These are phyloP conservation scores for Pestalotiopsis sp. DNA, from an alignment of 2,329 filamentous ascomycete species.

Conservation along the genomic window DNA sequence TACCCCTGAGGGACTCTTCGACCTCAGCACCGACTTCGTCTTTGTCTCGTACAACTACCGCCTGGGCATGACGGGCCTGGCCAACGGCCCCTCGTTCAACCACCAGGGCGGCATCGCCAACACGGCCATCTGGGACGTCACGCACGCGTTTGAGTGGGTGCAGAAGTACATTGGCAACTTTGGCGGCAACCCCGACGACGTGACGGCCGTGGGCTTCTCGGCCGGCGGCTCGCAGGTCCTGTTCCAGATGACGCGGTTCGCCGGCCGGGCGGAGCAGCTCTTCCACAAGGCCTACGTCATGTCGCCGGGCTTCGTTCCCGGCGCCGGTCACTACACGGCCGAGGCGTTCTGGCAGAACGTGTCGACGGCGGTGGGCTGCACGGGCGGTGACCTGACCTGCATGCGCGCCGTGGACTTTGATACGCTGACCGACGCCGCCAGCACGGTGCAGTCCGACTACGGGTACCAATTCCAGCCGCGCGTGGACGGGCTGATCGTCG, in stretches of 20 bases:
- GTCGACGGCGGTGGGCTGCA: background rate
- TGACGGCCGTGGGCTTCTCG: constrained; percentile 11
- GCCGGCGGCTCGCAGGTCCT: constrained; percentile 9
- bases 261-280: constrained; percentile 9
- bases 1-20: constrained; percentile 36
- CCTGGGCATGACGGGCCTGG: constrained; percentile 34
- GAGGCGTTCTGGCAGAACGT: constrained; percentile 16
- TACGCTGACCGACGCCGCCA: constrained; percentile 24
- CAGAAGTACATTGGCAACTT: constrained; percentile 11
- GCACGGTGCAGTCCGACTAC: constrained; percentile 26
- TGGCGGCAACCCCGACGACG: constrained; percentile 7
- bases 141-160: constrained; percentile 11
- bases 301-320: constrained; percentile 24
- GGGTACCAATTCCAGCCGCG: constrained; percentile 38
- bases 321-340: constrained; percentile 37
- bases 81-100: constrained; percentile 28
- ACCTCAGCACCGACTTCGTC: constrained; percentile 32
- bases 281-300: constrained; percentile 13
- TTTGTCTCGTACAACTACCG: constrained; percentile 38
- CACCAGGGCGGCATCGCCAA: constrained; percentile 29
- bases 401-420: constrained; percentile 13
- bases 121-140: constrained; percentile 11
- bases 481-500: constrained; percentile 37
- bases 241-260: constrained; percentile 12
- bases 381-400: constrained; percentile 6